phyloP scores from a whole-genome alignment of 257 asterid genomes.

The Ilex asprella region DNA sequence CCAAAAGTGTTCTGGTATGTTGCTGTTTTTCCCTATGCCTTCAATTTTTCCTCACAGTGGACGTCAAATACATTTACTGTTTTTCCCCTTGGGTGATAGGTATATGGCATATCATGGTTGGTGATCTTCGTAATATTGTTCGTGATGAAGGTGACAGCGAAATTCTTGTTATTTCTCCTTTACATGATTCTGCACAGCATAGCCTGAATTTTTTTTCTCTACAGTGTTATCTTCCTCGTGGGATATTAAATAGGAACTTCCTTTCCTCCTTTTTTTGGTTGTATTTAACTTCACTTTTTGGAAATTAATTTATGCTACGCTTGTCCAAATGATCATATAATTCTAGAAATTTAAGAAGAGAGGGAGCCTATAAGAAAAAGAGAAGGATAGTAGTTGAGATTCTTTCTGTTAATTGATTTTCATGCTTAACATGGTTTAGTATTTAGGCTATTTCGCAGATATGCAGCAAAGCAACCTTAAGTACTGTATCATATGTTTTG shows the following conservation, averaged over 20 bases:
- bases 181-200: not conserved
- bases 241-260: no score
- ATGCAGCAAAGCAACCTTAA: no score
- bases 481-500: no score
- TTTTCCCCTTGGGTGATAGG: conserved; percentile 37
- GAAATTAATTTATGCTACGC: no score
- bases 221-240: not conserved
- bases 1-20: conserved; percentile 68
- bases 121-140: conserved; percentile 75
- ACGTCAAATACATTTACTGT: conserved; percentile 4
- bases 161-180: conserved; percentile 6
- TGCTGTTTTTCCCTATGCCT: conserved; percentile 9
- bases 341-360: no score
- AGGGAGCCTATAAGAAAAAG: no score
- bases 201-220: not conserved
- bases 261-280: not conserved
- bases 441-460: no score
- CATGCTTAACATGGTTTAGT: no score
- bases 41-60: conserved; percentile 6
- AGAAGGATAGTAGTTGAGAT: no score
- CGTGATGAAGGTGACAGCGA: conserved; percentile 89
- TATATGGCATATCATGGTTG: conserved; percentile 91
- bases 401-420: no score
- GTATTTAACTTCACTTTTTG: no score
- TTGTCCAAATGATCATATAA: no score